Percentiles rank a stretch among this genome's conserved stretches.
Conservation (phyloP, 2,329 filamentous ascomycete species). For the Botrytis byssoidea region DNA sequence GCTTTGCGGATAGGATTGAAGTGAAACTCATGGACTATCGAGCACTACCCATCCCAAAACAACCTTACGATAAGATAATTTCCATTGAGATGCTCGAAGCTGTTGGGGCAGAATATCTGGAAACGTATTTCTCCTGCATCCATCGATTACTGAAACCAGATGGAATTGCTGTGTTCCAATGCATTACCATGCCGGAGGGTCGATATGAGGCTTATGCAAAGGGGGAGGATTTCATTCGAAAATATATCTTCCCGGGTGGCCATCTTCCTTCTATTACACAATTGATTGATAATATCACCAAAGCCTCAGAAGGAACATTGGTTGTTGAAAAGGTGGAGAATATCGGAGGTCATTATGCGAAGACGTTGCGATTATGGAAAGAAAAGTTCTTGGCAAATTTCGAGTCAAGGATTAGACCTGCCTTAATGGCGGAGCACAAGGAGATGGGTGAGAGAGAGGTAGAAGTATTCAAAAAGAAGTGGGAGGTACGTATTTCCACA, state of each 20-base stretch:
- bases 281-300: slow-evolving; percentile 57
- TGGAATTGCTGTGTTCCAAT: slow-evolving; percentile 70
- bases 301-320: slow-evolving; percentile 59
- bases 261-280: slow-evolving; percentile 58
- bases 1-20: slow-evolving; percentile 59
- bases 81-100: slow-evolving; percentile 79
- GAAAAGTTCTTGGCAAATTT: slow-evolving; percentile 66
- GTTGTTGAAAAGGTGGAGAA: slow-evolving; percentile 68
- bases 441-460: slow-evolving; percentile 60
- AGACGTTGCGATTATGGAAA: slow-evolving; percentile 65
- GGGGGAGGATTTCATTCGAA: slow-evolving; percentile 70
- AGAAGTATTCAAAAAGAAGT: slow-evolving; percentile 67
- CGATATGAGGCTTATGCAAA: slow-evolving; percentile 65
- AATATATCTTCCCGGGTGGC: slow-evolving; percentile 78
- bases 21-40: slow-evolving; percentile 70
- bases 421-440: slow-evolving; percentile 57
- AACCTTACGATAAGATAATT: slow-evolving; percentile 66
- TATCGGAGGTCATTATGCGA: slow-evolving; percentile 72
- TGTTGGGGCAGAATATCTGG: slow-evolving; percentile 65
- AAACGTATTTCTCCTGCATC: slow-evolving; percentile 65
- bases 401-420: slow-evolving; percentile 57
- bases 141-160: slow-evolving; percentile 63
- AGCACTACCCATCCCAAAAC: slow-evolving; percentile 52
- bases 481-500: slow-evolving; percentile 53
- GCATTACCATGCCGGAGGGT: slow-evolving; percentile 72